These are phyloP conservation scores for Botrytis aclada DNA, from an alignment of 2,329 filamentous ascomycete genomes.

Conservation along the genomic window DNA sequence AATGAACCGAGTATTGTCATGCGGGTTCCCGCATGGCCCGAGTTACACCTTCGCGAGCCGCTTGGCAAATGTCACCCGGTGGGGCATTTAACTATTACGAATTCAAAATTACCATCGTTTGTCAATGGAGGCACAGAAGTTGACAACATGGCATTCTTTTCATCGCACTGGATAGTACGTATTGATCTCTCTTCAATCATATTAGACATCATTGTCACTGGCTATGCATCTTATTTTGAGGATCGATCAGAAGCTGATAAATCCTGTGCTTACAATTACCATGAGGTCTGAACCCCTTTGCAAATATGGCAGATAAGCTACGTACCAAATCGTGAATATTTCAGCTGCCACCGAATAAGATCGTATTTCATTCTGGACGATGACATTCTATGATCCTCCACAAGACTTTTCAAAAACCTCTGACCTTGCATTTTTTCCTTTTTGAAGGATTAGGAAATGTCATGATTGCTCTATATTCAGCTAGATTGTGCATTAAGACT, in stretches of 20 bases:
- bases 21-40: neutral
- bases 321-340: neutral
- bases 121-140: neutral
- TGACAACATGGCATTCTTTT: neutral
- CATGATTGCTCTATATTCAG: too few relatives aligned
- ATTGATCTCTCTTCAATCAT: neutral
- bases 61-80: neutral
- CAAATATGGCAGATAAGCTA: neutral
- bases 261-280: neutral
- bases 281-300: rapidly evolving
- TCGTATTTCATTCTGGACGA: too few relatives aligned
- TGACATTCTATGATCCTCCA: too few relatives aligned
- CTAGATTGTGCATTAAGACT: too few relatives aligned
- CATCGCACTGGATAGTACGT: neutral
- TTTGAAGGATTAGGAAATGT: too few relatives aligned
- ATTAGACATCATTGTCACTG: neutral
- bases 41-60: neutral
- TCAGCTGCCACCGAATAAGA: too few relatives aligned
- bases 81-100: neutral
- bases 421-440: too few relatives aligned
- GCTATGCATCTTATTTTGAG: neutral
- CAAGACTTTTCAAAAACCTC: too few relatives aligned
- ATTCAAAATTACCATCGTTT: neutral
- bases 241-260: slow-evolving; percentile 29
- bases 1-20: neutral